phyloP scores from a whole-genome alignment of 2,329 filamentous ascomycete species.

The Penicillium sumatraense region DNA sequence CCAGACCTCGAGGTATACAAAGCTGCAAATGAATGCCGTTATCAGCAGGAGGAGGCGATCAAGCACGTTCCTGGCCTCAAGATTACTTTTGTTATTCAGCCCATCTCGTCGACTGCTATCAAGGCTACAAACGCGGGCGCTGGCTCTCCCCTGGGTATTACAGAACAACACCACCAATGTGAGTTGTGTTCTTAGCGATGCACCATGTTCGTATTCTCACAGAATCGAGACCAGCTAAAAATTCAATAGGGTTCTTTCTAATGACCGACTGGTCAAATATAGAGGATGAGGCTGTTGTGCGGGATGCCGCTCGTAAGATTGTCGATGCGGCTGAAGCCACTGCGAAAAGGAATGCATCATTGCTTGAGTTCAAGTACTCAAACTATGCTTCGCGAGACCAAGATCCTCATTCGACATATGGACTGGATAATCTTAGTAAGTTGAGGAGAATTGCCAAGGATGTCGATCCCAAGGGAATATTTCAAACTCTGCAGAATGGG shows the following conservation, averaged over 20 bases:
- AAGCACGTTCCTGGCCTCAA: conserved; percentile 7
- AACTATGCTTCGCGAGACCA: conserved; percentile 22
- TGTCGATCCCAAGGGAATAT: background rate
- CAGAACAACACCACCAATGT: conserved; percentile 14
- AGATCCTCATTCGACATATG: conserved; percentile 16
- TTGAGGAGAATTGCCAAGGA: background rate
- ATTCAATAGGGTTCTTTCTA: conserved; percentile 14
- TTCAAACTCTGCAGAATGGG: background rate
- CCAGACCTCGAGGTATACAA: conserved; percentile 12
- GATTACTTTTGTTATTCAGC: conserved; percentile 16
- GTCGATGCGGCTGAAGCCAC: conserved; percentile 13
- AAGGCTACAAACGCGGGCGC: conserved; percentile 2
- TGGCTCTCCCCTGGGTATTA: conserved; percentile 15
- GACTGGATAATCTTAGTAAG: background rate
- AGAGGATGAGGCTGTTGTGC: conserved; percentile 11
- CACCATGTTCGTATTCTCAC: background rate
- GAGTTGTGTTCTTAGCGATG: background rate
- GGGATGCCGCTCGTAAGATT: conserved; percentile 13
- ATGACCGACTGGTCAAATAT: conserved; percentile 16
- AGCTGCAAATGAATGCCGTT: conserved; percentile 9
- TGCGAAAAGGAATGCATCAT: conserved; percentile 9
- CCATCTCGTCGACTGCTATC: conserved; percentile 12
- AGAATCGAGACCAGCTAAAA: background rate
- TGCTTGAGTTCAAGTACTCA: conserved; percentile 16
- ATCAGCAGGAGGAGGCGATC: conserved; percentile 5